These are phyloP conservation scores for Botryotinia convoluta DNA, from an alignment of 2,329 filamentous ascomycete genomes.

Conservation along the genomic window DNA sequence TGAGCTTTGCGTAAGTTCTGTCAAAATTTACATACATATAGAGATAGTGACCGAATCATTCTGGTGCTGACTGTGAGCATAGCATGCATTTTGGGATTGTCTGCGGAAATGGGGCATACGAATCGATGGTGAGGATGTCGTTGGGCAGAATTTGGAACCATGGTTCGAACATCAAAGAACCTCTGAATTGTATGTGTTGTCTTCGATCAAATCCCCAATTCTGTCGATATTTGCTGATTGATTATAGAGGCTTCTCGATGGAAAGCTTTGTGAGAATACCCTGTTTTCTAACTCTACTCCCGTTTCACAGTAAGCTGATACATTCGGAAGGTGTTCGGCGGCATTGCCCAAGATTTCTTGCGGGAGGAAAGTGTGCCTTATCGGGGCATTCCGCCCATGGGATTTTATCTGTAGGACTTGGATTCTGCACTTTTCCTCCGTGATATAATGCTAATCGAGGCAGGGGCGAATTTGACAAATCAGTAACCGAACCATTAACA, in stretches of 20 bases:
- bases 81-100: slow-evolving; percentile 17
- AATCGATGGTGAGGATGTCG: neutral
- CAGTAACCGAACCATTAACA: neutral
- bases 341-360: slow-evolving; percentile 1
- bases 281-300: neutral
- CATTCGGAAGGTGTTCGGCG: neutral
- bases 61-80: neutral
- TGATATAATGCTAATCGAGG: neutral
- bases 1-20: slow-evolving; percentile 10
- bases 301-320: neutral
- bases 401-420: slow-evolving; percentile 6
- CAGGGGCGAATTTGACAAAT: slow-evolving; percentile 14
- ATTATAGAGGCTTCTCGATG: slow-evolving; percentile 9
- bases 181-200: neutral
- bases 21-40: neutral
- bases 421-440: neutral
- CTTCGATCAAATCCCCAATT: neutral
- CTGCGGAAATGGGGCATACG: neutral
- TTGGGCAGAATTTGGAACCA: neutral
- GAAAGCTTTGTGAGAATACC: slow-evolving; percentile 4
- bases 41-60: neutral
- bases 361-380: neutral
- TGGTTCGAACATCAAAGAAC: slow-evolving; percentile 15
- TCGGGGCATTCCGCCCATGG: slow-evolving; percentile 15
- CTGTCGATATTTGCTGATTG: neutral